Percentiles rank a stretch among this genome's conserved stretches.
Conservation (phyloP, 176 grass and related monocot genomes). For the Ananas comosus region DNA sequence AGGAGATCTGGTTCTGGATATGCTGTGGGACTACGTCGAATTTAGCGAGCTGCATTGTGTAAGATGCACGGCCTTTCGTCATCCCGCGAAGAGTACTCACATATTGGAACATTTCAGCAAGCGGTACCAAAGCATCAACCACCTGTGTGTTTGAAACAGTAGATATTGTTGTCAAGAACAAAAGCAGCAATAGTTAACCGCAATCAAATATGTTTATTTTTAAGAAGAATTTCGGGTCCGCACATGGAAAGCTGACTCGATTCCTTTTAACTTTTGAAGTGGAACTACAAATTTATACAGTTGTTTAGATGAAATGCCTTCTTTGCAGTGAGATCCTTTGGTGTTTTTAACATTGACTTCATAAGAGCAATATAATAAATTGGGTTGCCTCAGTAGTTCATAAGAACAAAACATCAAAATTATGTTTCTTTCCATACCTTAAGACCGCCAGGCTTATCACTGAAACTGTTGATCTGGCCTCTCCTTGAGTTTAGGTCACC, state of each 20-base stretch:
- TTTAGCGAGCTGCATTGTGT: constrained; percentile 88
- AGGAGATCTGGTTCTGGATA: constrained; percentile 73
- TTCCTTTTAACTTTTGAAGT: neutral
- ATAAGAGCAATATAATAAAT: no score
- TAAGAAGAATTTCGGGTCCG: no score
- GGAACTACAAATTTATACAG: no score
- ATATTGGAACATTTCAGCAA: constrained; percentile 98
- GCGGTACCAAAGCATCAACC: constrained; percentile 70
- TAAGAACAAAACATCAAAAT: neutral
- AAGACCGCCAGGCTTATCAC: constrained; percentile 87
- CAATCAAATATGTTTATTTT: neutral
- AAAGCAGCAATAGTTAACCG: constrained; percentile 9
- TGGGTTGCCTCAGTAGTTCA: no score
- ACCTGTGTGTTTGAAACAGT: constrained; percentile 30
- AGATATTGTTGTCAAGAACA: no score
- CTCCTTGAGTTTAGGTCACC: constrained; percentile 98
- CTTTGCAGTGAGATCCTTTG: no score
- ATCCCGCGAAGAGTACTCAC: constrained; percentile 79
- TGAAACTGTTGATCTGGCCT: constrained; percentile 82
- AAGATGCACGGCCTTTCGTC: constrained; percentile 89
- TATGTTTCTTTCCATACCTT: constrained; percentile 53
- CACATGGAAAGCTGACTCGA: neutral
- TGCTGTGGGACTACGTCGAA: constrained; percentile 82
- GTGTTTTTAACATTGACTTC: no score
- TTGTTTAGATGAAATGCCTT: no score